A percentile compares a stretch with the other conserved stretches of the same genome.
Evolutionary conservation across 179 eudicot genomes (phyloP).

Genomic region (Sideroxylon spinosum): DNA sequence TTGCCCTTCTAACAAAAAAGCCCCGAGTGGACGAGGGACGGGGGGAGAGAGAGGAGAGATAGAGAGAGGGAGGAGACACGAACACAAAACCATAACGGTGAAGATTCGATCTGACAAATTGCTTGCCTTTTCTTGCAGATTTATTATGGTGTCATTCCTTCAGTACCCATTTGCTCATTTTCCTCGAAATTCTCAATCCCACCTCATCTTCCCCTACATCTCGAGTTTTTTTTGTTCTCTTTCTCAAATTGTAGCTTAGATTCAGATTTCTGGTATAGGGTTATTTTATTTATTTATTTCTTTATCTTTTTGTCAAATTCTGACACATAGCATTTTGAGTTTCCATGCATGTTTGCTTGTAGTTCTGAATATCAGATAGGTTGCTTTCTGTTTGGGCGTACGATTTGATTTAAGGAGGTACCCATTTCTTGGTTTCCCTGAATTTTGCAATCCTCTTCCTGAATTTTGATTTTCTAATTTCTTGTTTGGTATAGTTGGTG

Average conservation of each 20-base stretch:
- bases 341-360: neutral
- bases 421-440: conserved; percentile 1
- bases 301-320: neutral
- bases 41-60: neutral
- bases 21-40: too few species aligned
- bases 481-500: neutral
- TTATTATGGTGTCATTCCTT: neutral
- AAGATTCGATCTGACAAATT: conserved; percentile 10
- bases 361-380: neutral
- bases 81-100: neutral
- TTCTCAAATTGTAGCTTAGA: neutral
- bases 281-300: too few species aligned
- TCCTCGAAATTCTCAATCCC: conserved; percentile 12
- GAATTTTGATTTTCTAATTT: neutral
- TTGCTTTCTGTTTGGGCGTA: neutral
- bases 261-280: too few species aligned
- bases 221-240: neutral
- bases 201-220: neutral
- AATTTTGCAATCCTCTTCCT: neutral
- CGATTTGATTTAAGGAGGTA: neutral
- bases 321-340: neutral
- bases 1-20: too few species aligned
- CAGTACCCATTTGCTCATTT: neutral
- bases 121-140: neutral
- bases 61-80: conserved; percentile 4